Percentiles rank a stretch among this genome's conserved stretches.
These are phyloP conservation scores for Apiotrichum mycotoxinovorans DNA, from an alignment of 1,284 basidiomycete species.

Conservation along the genomic window DNA sequence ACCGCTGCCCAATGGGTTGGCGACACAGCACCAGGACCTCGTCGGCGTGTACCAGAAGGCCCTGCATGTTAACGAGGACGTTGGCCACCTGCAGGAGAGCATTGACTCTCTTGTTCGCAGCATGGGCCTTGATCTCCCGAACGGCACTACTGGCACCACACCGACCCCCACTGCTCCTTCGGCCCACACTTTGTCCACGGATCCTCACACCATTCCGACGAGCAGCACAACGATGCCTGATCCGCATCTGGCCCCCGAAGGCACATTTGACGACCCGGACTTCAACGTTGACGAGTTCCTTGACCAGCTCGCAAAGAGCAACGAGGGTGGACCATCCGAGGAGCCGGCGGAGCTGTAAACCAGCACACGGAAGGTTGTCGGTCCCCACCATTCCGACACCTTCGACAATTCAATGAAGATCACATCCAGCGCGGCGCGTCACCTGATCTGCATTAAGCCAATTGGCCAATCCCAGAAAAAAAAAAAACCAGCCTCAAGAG, in stretches of 20 bases:
- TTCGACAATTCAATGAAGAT: too few species aligned
- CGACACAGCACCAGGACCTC: constrained; percentile 45
- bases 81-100: constrained; percentile 65
- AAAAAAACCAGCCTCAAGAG: too few species aligned
- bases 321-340: constrained; percentile 1
- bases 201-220: background rate
- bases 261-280: constrained; percentile 25
- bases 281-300: constrained; percentile 47
- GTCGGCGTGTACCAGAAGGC: constrained; percentile 62
- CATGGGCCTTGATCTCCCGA: constrained; percentile 58
- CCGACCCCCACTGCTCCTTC: background rate
- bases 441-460: too few species aligned
- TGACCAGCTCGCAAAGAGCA: constrained; percentile 31
- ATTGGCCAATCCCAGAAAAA: too few species aligned
- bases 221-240: background rate
- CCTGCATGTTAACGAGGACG: constrained; percentile 65
- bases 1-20: constrained; percentile 33
- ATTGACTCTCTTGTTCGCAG: constrained; percentile 70
- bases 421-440: background rate
- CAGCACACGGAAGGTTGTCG: too few species aligned
- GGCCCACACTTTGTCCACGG: background rate
- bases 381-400: too few species aligned
- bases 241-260: constrained; percentile 7
- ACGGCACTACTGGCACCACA: background rate
- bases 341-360: background rate